A percentile compares a stretch with the other conserved stretches of the same genome.
Evolutionary conservation across 345 rosid genomes (phyloP).

Genomic region (Xanthoceras sorbifolium): DNA sequence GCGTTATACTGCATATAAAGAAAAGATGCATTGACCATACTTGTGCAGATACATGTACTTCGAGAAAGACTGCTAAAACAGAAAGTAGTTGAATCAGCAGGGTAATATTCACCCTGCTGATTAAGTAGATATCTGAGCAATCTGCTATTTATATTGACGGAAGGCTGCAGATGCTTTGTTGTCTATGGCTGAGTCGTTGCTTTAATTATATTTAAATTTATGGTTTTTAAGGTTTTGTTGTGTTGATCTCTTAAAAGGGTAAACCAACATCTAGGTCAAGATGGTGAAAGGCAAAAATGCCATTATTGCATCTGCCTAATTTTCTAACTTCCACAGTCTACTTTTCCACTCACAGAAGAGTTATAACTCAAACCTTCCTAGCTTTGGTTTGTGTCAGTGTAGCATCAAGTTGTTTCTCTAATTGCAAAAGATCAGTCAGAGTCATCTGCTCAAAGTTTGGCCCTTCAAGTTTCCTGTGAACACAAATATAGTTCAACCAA

Average conservation of each 20-base stretch:
- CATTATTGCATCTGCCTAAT: neutral
- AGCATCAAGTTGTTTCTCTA: constrained; percentile 35
- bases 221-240: neutral
- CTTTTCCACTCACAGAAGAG: neutral
- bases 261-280: neutral
- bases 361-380: constrained; percentile 38
- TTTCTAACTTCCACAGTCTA: neutral
- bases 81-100: constrained; percentile 10
- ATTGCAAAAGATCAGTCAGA: constrained; percentile 29
- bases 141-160: neutral
- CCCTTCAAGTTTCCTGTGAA: constrained; percentile 40
- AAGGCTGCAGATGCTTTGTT: neutral
- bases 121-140: neutral
- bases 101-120: neutral
- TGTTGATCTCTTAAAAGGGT: neutral
- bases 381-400: constrained; percentile 32
- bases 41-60: neutral
- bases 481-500: constrained; percentile 7
- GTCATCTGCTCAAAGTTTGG: constrained; percentile 32
- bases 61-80: constrained; percentile 4
- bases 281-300: neutral
- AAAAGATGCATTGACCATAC: neutral
- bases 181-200: neutral
- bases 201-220: neutral
- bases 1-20: neutral